These are phyloP conservation scores for Margaritispora aquatica DNA, from an alignment of 495 filamentous ascomycete species.

Conservation along the genomic window DNA sequence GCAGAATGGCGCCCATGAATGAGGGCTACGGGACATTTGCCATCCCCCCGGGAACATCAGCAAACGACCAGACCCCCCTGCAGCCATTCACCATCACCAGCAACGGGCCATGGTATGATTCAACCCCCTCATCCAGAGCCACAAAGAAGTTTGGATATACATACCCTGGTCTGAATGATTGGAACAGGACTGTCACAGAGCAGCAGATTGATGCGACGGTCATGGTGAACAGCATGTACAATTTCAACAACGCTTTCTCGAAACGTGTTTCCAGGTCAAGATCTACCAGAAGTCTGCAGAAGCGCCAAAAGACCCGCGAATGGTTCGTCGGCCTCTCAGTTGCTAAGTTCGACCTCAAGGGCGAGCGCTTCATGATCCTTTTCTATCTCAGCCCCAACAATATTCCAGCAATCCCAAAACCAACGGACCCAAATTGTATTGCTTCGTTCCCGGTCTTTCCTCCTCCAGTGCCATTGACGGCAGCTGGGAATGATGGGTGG, in stretches of 20 bases:
- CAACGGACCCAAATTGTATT: conserved; percentile 42
- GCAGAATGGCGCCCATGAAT: conserved; percentile 25
- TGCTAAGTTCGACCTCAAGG: conserved; percentile 46
- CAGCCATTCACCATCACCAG: conserved; percentile 20
- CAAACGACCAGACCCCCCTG: conserved; percentile 19
- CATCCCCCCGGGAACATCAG: conserved; percentile 13
- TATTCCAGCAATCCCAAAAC: conserved; percentile 12
- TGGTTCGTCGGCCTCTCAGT: conserved; percentile 58
- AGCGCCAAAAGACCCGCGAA: conserved; percentile 29
- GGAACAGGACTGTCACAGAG: conserved; percentile 7
- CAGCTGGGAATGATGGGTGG: conserved; percentile 2
- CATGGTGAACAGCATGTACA: conserved; percentile 50
- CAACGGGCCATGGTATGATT: conserved; percentile 1
- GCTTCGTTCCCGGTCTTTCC: conserved; percentile 50
- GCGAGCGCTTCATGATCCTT: conserved; percentile 46
- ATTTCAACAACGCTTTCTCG: conserved; percentile 13
- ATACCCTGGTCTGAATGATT: conserved; percentile 26
- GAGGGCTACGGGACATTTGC: background rate
- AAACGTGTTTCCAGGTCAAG: background rate
- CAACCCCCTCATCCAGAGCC: conserved; percentile 11
- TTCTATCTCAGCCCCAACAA: conserved; percentile 58
- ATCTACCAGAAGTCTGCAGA: no score
- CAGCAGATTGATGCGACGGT: conserved; percentile 25
- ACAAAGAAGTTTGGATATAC: conserved; percentile 25
- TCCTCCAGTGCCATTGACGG: conserved; percentile 24